phyloP scores from a whole-genome alignment of 495 filamentous ascomycete genomes.

The Aspergillus mulundensis region DNA sequence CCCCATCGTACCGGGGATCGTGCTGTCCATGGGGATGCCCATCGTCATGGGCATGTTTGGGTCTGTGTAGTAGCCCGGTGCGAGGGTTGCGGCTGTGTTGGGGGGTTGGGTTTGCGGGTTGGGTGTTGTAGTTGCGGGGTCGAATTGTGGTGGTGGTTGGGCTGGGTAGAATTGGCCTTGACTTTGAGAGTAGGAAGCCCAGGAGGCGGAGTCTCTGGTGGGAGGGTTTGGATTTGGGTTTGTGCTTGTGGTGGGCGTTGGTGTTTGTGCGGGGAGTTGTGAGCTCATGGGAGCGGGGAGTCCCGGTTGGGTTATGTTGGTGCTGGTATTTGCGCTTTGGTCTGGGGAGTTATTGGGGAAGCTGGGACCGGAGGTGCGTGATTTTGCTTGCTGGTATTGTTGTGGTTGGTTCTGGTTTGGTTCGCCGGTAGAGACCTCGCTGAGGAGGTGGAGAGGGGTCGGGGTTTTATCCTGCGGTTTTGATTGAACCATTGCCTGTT shows the following conservation, averaged over 20 bases:
- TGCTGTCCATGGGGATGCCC: background rate
- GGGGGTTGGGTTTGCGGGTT: background rate
- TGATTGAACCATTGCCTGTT: background rate
- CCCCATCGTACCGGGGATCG: constrained; percentile 9
- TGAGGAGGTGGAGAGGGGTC: constrained; percentile 57
- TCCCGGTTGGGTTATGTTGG: background rate
- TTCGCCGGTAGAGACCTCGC: constrained; percentile 62
- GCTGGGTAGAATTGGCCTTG: constrained; percentile 14
- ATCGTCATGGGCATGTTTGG: background rate
- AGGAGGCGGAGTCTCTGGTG: constrained; percentile 13
- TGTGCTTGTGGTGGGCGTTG: background rate
- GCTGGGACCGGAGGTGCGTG: background rate
- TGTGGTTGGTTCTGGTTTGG: constrained; percentile 12
- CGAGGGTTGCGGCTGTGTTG: background rate
- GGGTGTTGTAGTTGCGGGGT: background rate
- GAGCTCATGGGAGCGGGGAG: too few species aligned
- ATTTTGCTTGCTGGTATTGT: background rate
- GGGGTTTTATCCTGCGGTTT: constrained; percentile 35
- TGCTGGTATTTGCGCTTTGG: background rate
- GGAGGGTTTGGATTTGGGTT: background rate
- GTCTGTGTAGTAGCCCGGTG: background rate
- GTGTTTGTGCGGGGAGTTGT: background rate
- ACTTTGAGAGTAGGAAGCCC: constrained; percentile 18
- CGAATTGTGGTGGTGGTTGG: background rate
- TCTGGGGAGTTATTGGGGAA: constrained; percentile 6